A percentile compares a stretch with the other conserved stretches of the same genome.
Conservation (phyloP, 1,284 basidiomycete genomes). For the Marasmius sp. region DNA sequence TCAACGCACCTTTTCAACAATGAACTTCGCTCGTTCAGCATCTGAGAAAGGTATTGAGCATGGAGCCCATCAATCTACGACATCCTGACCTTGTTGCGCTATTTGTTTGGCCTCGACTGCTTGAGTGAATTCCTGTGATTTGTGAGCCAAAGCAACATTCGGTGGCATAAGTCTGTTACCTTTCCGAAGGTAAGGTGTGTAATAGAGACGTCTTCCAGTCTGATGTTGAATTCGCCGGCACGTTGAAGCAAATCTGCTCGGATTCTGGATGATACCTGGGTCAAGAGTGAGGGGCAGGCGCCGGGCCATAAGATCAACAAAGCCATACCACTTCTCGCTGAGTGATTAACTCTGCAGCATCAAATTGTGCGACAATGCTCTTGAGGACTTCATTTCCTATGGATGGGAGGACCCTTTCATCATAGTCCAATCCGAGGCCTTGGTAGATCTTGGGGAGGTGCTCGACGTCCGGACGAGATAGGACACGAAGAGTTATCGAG, state of each 20-base stretch:
- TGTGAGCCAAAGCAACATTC: constrained; percentile 16
- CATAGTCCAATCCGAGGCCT: constrained; percentile 92
- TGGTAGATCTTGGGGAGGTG: constrained; percentile 96
- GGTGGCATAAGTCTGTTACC: constrained; percentile 32
- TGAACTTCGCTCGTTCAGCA: constrained; percentile 97
- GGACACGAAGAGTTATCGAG: constrained; percentile 92
- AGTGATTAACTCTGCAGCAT: constrained; percentile 95
- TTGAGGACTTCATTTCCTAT: constrained; percentile 98
- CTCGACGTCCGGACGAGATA: constrained; percentile 89
- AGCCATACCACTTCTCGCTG: constrained; percentile 78
- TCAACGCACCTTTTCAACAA: constrained; percentile 82
- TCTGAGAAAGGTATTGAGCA: constrained; percentile 45
- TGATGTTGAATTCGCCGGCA: constrained; percentile 95
- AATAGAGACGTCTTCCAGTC: constrained; percentile 97
- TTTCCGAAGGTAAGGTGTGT: constrained; percentile 85
- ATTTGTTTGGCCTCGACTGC: constrained; percentile 99
- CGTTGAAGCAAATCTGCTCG: constrained; percentile 90
- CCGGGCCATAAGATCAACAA: neutral
- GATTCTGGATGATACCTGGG: constrained; percentile 89
- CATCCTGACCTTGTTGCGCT: constrained; percentile 81
- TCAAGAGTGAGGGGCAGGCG: neutral
- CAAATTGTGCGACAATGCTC: constrained; percentile 97
- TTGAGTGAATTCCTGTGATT: constrained; percentile 77
- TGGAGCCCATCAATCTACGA: constrained; percentile 10
- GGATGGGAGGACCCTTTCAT: constrained; percentile 91